Conservation (phyloP, 306 rosid genomes). For the Mucuna pruriens region DNA sequence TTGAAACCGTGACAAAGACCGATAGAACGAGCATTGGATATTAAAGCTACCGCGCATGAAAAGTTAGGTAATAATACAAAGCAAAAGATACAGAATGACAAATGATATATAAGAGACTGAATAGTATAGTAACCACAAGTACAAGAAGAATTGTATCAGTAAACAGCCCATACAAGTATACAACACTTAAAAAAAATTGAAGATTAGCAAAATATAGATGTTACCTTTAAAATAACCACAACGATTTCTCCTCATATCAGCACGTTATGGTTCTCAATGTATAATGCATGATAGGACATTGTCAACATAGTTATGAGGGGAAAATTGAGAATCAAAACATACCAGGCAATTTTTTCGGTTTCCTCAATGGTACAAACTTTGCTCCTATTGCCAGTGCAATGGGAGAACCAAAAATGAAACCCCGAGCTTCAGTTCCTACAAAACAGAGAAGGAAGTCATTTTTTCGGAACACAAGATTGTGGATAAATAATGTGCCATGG, state of each 20-base stretch:
- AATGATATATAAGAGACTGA: neutral
- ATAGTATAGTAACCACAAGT: neutral
- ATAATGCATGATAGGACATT: no score
- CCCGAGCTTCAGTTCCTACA: constrained; percentile 90
- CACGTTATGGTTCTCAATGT: no score
- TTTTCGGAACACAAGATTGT: constrained; percentile 13
- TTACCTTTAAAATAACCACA: neutral
- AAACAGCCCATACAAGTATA: neutral
- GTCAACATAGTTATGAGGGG: neutral
- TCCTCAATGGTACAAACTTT: constrained; percentile 88
- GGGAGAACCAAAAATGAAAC: constrained; percentile 93
- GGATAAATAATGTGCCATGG: neutral
- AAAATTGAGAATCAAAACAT: neutral
- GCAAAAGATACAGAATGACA: neutral
- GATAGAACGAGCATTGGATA: no score
- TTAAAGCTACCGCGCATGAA: neutral
- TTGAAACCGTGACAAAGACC: no score
- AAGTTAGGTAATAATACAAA: neutral
- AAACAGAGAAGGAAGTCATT: neutral
- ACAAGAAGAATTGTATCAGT: neutral
- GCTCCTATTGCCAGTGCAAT: constrained; percentile 98
- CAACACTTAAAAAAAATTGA: neutral
- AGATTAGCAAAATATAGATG: neutral
- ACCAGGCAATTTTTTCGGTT: constrained; percentile 92
- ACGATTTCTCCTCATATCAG: neutral